Evolutionary conservation across 1,284 basidiomycete species (phyloP).

Genomic region (Apiotrichum laibachii): DNA sequence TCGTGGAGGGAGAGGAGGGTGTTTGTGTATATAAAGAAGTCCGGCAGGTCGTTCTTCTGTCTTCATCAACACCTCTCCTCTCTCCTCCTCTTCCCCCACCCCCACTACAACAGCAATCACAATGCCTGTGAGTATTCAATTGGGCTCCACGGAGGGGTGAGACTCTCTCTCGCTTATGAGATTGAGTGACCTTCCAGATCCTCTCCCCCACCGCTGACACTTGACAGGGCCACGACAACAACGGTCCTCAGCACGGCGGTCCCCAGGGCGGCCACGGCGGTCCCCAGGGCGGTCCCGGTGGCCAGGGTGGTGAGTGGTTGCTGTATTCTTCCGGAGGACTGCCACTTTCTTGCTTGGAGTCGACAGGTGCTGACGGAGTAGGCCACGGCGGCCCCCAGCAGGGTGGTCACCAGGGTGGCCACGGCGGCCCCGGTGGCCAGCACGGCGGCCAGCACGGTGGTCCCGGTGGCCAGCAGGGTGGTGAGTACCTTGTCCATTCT

Average conservation of each 20-base stretch:
- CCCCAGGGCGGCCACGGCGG: background rate
- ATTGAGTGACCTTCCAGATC: too few relatives aligned
- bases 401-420: background rate
- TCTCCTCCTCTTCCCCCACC: background rate
- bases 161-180: too few relatives aligned
- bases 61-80: background rate
- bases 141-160: too few relatives aligned
- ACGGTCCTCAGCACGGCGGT: background rate
- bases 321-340: too few relatives aligned
- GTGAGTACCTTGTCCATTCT: background rate
- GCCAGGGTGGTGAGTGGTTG: background rate
- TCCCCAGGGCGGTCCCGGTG: background rate
- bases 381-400: background rate
- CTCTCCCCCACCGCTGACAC: background rate
- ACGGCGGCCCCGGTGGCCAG: background rate
- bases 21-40: too few relatives aligned
- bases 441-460: background rate
- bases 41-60: too few relatives aligned
- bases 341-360: too few relatives aligned
- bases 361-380: too few relatives aligned
- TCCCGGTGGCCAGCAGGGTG: background rate
- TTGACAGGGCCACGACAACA: background rate
- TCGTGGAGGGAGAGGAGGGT: too few relatives aligned
- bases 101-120: constrained; percentile 5
- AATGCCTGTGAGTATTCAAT: too few relatives aligned